Evolutionary conservation across 495 filamentous ascomycete genomes (phyloP), one percentile per base, ranked within the genome.

Genomic region (Penicillium coffeae): DNA sequence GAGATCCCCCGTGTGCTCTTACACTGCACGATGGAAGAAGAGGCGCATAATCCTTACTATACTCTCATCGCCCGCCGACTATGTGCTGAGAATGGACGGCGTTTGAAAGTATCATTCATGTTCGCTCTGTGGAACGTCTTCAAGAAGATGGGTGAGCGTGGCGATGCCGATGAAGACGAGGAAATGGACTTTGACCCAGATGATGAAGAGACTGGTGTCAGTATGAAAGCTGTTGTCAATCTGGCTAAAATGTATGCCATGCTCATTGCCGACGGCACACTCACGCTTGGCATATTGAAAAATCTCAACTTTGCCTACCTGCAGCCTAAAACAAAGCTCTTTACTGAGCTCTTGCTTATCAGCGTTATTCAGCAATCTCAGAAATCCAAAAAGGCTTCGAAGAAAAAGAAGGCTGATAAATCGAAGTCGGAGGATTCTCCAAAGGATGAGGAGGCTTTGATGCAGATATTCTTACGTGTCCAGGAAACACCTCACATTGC

Each of bases 1-100:
- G 93, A 97, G 64, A 87, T 97, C 14, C 83, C 92, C 8, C 85
- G 86, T 30, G 89, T 98, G 10, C 74, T 98, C 5, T 77, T 95
- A 33, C 91, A 91, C 54, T 97, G 92, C 63, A 81, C 83, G 12
- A 87, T 89, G 51, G 83, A 84, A 14, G 93, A 97, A 71, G 75
- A 85, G 47, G 71, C 68, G 0, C 92, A 96, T 66, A 98, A 97
- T 64, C 89, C 88, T 0, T 98, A 95, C 70, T 98, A 98, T 60
- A 85, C 89, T 0, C 70, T 96, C 0, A 79, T 98, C 16, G 88
- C 91, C 9, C 77, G 81, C 35, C 82, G 80, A 47, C 69, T 95
- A 10, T 90, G 89, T 58, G 73, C 73, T 3, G 75, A 79, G 21
- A 47, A 63, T 43, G 84, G 87, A 32, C 82, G 79, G 42, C 84